phyloP scores from a whole-genome alignment of 1,284 basidiomycete genomes.

The Gymnopus androsaceus region DNA sequence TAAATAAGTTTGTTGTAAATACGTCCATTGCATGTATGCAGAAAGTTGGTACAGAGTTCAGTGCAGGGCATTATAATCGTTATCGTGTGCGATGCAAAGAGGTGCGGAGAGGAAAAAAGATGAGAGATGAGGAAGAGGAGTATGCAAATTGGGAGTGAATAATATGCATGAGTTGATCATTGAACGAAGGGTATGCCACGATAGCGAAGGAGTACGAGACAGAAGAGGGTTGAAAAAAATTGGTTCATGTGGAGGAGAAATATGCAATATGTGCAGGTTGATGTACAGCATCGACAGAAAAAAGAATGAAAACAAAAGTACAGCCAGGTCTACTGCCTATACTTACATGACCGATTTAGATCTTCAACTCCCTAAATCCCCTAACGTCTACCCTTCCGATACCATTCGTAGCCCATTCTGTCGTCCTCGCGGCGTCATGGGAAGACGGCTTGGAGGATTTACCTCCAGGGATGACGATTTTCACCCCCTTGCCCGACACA shows the following conservation, averaged over 20 bases:
- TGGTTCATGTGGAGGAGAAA: too few species aligned
- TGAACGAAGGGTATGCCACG: neutral
- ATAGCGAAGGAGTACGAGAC: neutral
- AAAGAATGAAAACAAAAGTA: neutral
- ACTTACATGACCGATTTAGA: constrained; percentile 46
- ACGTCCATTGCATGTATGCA: too few species aligned
- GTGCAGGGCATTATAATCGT: too few species aligned
- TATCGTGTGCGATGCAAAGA: too few species aligned
- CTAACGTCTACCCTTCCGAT: constrained; percentile 75
- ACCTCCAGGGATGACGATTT: constrained; percentile 62
- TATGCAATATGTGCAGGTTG: constrained; percentile 2
- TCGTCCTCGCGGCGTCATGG: constrained; percentile 24
- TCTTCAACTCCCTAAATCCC: constrained; percentile 80
- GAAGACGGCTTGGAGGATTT: constrained; percentile 31
- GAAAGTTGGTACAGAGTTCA: too few species aligned
- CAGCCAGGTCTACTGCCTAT: neutral
- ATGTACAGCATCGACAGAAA: constrained; percentile 4
- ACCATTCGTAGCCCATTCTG: constrained; percentile 74
- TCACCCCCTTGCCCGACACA: constrained; percentile 37
- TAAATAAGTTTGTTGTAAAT: too few species aligned
- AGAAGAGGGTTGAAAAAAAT: neutral
- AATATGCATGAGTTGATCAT: neutral
- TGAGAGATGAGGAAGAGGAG: too few species aligned
- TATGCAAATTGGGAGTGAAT: too few species aligned
- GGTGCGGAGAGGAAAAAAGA: too few species aligned